These are phyloP conservation scores for Nemania diffusa DNA, from an alignment of 2,329 filamentous ascomycete genomes.

Conservation along the genomic window DNA sequence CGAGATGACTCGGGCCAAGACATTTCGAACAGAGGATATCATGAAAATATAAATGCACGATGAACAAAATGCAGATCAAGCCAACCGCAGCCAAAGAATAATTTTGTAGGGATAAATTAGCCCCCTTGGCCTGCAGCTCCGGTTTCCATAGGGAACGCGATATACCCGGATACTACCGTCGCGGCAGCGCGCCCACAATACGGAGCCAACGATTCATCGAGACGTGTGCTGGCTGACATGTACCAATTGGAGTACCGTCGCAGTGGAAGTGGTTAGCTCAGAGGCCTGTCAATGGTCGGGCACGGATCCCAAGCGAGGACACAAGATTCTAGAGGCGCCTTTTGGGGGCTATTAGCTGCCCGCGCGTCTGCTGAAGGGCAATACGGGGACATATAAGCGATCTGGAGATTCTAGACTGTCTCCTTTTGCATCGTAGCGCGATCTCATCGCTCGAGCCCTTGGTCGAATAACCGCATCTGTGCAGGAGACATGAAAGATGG, in stretches of 20 bases:
- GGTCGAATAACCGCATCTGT: slow-evolving; percentile 16
- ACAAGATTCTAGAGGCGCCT: slow-evolving; percentile 36
- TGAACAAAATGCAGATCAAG: slow-evolving; percentile 16
- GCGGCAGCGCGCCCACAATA: slow-evolving; percentile 37
- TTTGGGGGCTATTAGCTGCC: slow-evolving; percentile 26
- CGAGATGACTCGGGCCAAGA: slow-evolving; percentile 31
- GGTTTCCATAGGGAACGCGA: slow-evolving; percentile 39
- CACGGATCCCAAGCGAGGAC: slow-evolving; percentile 17
- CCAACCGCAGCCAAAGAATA: slow-evolving; percentile 27
- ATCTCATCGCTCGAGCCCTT: slow-evolving; percentile 10
- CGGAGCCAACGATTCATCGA: slow-evolving; percentile 36
- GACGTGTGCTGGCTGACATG: slow-evolving; percentile 28
- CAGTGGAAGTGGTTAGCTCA: slow-evolving; percentile 27
- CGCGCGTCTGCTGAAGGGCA: slow-evolving; percentile 26
- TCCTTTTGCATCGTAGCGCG: slow-evolving; percentile 9
- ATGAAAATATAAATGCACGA: slow-evolving; percentile 31
- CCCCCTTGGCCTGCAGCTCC: slow-evolving; percentile 40
- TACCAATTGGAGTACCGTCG: slow-evolving; percentile 31
- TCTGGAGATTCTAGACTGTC: slow-evolving; percentile 36
- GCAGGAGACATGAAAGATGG: slow-evolving; percentile 20
- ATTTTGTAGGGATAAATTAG: slow-evolving; percentile 38
- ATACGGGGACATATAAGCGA: slow-evolving; percentile 26
- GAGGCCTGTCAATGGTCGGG: slow-evolving; percentile 21
- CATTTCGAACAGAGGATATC: slow-evolving; percentile 21
- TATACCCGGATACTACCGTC: slow-evolving; percentile 49